Conservation (phyloP, 2,329 filamentous ascomycete genomes). For the Acrodontium crateriforme region DNA sequence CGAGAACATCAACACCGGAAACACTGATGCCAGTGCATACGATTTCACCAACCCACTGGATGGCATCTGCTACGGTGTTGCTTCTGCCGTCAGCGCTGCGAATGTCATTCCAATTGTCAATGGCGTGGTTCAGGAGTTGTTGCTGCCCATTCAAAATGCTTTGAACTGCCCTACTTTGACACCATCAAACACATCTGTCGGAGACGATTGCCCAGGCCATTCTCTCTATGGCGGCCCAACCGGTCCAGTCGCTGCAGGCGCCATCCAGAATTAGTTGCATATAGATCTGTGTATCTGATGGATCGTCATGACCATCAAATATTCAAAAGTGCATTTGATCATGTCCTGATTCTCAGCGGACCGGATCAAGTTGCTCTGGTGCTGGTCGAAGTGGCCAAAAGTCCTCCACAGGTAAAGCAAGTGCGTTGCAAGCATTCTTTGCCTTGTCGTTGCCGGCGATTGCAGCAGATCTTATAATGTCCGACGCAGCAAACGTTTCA, state of each 20-base stretch:
- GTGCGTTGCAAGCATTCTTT: no score
- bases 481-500: no score
- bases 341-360: no score
- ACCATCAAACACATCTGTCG: background rate
- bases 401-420: no score
- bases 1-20: background rate
- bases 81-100: no score
- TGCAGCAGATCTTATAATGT: no score
- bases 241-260: background rate
- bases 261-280: background rate
- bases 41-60: background rate
- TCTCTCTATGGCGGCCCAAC: conserved; percentile 1
- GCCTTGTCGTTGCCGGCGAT: no score
- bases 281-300: no score
- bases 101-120: background rate
- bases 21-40: background rate
- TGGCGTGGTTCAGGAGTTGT: background rate
- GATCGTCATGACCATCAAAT: no score
- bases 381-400: no score
- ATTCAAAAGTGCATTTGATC: no score
- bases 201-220: background rate
- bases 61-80: background rate
- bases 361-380: no score
- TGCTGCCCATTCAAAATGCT: background rate
- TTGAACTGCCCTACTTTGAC: background rate